These are phyloP conservation scores for Achaetomium macrosporum DNA, from an alignment of 2,329 filamentous ascomycete genomes.

Conservation along the genomic window DNA sequence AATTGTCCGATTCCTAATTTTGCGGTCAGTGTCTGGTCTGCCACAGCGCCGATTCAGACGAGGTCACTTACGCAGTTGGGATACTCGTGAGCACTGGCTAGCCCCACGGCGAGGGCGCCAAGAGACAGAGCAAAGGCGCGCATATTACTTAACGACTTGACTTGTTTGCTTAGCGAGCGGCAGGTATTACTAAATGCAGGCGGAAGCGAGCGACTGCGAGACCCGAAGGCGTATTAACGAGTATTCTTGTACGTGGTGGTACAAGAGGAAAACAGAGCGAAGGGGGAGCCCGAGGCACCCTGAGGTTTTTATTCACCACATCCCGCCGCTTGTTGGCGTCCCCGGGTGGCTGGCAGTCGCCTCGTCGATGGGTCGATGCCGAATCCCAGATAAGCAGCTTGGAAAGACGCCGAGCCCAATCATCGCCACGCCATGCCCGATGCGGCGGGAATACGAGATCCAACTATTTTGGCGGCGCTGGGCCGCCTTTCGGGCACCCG, in stretches of 20 bases:
- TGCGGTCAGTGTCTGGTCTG: background rate
- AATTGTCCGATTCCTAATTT: constrained; percentile 23
- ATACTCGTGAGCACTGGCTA: constrained; percentile 20
- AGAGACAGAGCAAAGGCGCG: constrained; percentile 19
- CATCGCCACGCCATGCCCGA: constrained; percentile 3
- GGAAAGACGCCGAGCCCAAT: background rate
- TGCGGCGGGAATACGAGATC: constrained; percentile 14
- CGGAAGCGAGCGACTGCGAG: constrained; percentile 19
- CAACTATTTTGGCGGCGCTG: background rate
- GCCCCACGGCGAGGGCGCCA: constrained; percentile 21
- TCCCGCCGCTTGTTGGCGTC: background rate
- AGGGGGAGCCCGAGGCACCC: background rate
- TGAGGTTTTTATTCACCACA: constrained; percentile 9
- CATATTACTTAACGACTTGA: constrained; percentile 15
- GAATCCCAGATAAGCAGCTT: background rate
- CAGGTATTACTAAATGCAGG: constrained; percentile 9
- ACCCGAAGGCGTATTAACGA: constrained; percentile 17
- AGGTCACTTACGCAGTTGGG: constrained; percentile 22
- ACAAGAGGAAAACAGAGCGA: constrained; percentile 2
- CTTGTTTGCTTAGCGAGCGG: constrained; percentile 6
- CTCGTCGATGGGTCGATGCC: background rate
- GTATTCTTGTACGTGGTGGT: constrained; percentile 1
- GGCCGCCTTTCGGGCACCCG: background rate
- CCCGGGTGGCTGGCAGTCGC: background rate
- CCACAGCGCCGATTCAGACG: background rate